Evolutionary conservation across 306 rosid genomes (phyloP), one percentile per base, ranked within the genome.

Genomic region (Canavalia ensiformis): DNA sequence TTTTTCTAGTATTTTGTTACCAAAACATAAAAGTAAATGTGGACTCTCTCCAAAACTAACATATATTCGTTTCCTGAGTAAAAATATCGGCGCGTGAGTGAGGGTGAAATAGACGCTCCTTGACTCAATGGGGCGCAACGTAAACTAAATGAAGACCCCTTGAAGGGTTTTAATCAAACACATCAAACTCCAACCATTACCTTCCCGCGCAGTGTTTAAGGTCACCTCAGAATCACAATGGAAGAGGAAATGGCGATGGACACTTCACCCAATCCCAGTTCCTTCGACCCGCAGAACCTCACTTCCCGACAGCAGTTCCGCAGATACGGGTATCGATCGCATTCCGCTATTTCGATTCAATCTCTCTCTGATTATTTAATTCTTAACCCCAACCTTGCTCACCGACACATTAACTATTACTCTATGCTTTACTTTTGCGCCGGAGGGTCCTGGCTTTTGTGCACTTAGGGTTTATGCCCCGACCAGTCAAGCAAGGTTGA

Each of bases 281-380:
- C 50, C 81, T 90, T 91, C 86, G 95, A 95, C 42, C 99, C 97
- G 0, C 88, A 87, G 34, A 89, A 95, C 78, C 97, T 89, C 85
- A 37, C 90, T n/a, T 54, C 73, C 41, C 82, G 99, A 47, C 89
- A 91, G 74, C 84, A 78, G 75, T 91, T 77, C 76, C 99, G 97
- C 70, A 88, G 99, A 81, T 95, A 89, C 88, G 86, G 99, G 99
- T 93, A 75, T 18, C 25, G 25, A 18, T 67, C 8, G n/a, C 41
- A 37, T 6, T 25, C 1, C 52, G 7, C 12, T 5, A 64, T 10
- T 42, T 50, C 66, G 10, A 67, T 42, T 49, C 30, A 45, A 30
- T 51, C n/a, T 29, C 66, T 11, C 55, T 74, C 41, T 74, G 1
- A 45, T 29, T 46, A 3, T 46, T 39, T 7, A 28, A 28, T 45